phyloP scores from a whole-genome alignment of 2,329 filamentous ascomycete genomes.

The Arthrobotrys musiformis region DNA sequence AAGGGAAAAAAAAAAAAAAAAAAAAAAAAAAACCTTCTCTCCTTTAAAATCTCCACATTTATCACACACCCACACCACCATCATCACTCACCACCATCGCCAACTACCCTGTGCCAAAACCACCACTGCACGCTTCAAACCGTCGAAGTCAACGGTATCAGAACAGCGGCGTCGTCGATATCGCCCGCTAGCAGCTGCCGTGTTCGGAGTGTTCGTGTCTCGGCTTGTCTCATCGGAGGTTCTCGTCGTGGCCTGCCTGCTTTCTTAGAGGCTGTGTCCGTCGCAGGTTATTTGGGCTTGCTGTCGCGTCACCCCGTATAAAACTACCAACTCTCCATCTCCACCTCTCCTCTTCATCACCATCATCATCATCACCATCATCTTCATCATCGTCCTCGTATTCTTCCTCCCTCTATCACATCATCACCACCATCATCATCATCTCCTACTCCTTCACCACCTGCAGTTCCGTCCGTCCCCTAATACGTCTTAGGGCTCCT shows the following conservation, averaged over 20 bases:
- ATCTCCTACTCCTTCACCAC: background rate
- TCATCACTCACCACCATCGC: conserved; percentile 8
- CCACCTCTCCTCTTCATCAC: conserved; percentile 12
- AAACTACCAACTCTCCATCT: conserved; percentile 23
- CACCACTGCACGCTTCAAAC: background rate
- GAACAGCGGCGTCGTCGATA: conserved; percentile 14
- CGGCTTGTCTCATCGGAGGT: conserved; percentile 50
- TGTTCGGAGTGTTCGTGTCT: conserved; percentile 40
- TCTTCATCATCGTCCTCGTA: conserved; percentile 7
- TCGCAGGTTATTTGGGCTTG: conserved; percentile 28
- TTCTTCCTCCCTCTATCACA: background rate
- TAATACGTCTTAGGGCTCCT: conserved; percentile 42
- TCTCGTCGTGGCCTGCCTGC: conserved; percentile 22
- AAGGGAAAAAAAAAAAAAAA: conserved; percentile 51
- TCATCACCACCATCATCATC: background rate
- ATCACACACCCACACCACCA: background rate
- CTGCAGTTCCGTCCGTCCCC: conserved; percentile 15
- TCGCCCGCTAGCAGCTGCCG: conserved; percentile 37
- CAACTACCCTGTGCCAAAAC: background rate
- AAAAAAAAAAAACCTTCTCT: conserved; percentile 24
- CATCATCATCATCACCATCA: conserved; percentile 7
- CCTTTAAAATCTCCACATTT: background rate
- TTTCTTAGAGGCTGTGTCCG: conserved; percentile 24
- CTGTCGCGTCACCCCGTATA: conserved; percentile 38
- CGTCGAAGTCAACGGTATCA: background rate